Evolutionary conservation across 2,329 filamentous ascomycete genomes (phyloP).

Genomic region (Hymenoscyphus repandus): DNA sequence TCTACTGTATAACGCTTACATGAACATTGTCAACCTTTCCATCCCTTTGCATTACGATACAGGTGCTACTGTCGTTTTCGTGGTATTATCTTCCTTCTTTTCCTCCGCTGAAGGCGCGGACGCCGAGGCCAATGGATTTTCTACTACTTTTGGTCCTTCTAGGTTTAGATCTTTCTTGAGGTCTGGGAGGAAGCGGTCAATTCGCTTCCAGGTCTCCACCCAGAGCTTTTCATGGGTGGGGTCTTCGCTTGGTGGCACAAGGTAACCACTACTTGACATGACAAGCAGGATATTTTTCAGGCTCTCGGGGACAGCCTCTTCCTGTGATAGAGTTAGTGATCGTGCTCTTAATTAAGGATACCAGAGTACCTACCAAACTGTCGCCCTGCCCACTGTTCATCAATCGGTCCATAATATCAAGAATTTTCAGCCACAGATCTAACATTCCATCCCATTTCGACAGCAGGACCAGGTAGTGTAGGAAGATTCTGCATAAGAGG

Average conservation of each 20-base stretch:
- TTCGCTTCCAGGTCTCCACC: slow-evolving; percentile 60
- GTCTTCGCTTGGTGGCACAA: slow-evolving; percentile 64
- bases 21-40: background rate
- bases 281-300: slow-evolving; percentile 95
- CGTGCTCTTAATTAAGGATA: background rate
- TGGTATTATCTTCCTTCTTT: slow-evolving; percentile 3
- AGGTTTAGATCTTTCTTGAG: slow-evolving; percentile 51
- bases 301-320: slow-evolving; percentile 92
- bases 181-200: slow-evolving; percentile 60
- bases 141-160: slow-evolving; percentile 32
- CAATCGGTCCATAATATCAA: slow-evolving; percentile 90
- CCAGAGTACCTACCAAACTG: slow-evolving; percentile 63
- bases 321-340: slow-evolving; percentile 42
- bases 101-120: background rate
- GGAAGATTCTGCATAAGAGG: slow-evolving; percentile 87
- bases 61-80: background rate
- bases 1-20: background rate
- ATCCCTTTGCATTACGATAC: background rate
- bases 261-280: slow-evolving; percentile 83
- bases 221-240: slow-evolving; percentile 50
- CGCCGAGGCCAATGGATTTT: background rate
- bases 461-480: slow-evolving; percentile 84
- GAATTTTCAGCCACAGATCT: slow-evolving; percentile 85
- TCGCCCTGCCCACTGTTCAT: slow-evolving; percentile 95
- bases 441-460: slow-evolving; percentile 85